These are phyloP conservation scores for Lentinus tigrinus DNA, from an alignment of 768 basidiomycete genomes.

Conservation along the genomic window DNA sequence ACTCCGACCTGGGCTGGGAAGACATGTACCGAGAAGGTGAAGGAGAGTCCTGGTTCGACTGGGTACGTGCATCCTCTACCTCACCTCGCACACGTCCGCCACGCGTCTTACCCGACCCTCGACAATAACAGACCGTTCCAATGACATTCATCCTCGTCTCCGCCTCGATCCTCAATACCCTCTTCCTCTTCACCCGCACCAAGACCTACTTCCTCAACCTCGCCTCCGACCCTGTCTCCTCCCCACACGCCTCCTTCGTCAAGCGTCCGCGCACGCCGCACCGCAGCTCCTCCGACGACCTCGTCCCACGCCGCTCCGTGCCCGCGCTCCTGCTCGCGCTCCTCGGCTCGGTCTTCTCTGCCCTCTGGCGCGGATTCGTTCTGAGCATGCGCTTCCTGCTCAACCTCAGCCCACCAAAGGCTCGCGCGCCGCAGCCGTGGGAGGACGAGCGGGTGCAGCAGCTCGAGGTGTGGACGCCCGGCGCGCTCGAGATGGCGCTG, in stretches of 20 bases:
- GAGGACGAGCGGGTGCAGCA: slow-evolving; percentile 56
- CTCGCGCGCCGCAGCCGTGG: slow-evolving; percentile 21
- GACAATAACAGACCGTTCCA: slow-evolving; percentile 55
- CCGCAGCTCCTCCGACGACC: slow-evolving; percentile 26
- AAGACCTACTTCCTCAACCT: slow-evolving; percentile 67
- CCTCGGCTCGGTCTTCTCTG: slow-evolving; percentile 17
- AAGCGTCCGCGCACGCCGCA: slow-evolving; percentile 29
- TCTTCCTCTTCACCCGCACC: slow-evolving; percentile 71
- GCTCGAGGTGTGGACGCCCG: slow-evolving; percentile 77
- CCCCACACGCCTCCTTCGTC: slow-evolving; percentile 70
- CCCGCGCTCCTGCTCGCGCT: slow-evolving; percentile 43
- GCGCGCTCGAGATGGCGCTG: slow-evolving; percentile 64
- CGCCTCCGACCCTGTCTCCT: slow-evolving; percentile 62
- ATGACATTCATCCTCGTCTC: slow-evolving; percentile 55
- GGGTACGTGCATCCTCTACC: slow-evolving; percentile 46
- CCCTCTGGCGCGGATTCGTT: slow-evolving; percentile 51
- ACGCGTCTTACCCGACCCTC: not conserved
- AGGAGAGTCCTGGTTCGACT: slow-evolving; percentile 72
- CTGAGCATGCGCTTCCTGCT: slow-evolving; percentile 67
- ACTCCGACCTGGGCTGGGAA: slow-evolving; percentile 77
- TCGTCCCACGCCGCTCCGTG: slow-evolving; percentile 37
- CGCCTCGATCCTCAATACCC: slow-evolving; percentile 54
- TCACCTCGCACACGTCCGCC: slow-evolving; percentile 4
- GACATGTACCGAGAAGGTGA: slow-evolving; percentile 70
- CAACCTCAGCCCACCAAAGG: slow-evolving; percentile 51